These are phyloP conservation scores for Themeda triandra DNA, from an alignment of 176 grass and related monocot species.

Conservation along the genomic window DNA sequence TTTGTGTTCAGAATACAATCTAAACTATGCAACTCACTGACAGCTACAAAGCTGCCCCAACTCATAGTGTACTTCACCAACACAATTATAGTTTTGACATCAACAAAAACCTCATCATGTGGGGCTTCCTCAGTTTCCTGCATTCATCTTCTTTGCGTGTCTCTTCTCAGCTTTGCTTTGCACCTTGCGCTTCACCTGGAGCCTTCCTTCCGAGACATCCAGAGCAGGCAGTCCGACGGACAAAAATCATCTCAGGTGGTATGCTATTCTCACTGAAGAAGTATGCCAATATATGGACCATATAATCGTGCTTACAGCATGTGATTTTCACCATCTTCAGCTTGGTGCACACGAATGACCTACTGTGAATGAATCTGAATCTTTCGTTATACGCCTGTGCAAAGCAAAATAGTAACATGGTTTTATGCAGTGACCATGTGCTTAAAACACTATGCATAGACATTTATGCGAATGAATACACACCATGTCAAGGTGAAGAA, in stretches of 20 bases:
- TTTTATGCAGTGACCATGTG: not conserved
- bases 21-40: not conserved
- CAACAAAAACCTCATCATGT: not conserved
- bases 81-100: not conserved
- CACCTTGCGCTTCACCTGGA: constrained; percentile 5
- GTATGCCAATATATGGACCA: not conserved
- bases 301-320: not conserved
- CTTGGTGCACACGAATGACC: constrained; percentile 15
- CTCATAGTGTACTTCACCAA: not conserved
- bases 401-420: not conserved
- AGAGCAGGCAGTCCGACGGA: not conserved
- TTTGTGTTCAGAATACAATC: not conserved
- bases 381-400: not conserved
- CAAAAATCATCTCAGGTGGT: not conserved
- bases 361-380: not conserved
- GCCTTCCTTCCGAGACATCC: not conserved
- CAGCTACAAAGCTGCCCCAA: not conserved
- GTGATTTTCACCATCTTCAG: constrained; percentile 31
- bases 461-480: not conserved
- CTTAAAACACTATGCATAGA: not conserved
- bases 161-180: not conserved
- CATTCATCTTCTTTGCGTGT: constrained; percentile 10
- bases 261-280: not conserved
- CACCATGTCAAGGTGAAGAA: constrained; percentile 33
- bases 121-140: not conserved